Evolutionary conservation across 768 basidiomycete genomes (phyloP).

Genomic region (Tylopilus vinaceipallidus): DNA sequence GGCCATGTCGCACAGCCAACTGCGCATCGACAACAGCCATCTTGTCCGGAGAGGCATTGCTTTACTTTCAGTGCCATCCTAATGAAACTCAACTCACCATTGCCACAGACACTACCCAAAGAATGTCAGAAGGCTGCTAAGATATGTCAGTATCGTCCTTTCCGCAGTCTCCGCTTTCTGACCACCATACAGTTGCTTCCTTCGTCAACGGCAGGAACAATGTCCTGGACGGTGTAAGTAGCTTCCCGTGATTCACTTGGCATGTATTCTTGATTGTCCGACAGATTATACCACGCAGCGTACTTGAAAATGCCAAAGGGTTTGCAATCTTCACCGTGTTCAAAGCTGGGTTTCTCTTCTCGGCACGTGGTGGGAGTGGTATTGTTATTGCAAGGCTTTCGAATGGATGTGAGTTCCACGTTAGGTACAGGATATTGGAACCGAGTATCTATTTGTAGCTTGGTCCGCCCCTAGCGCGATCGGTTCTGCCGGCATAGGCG

Average conservation of each 20-base stretch:
- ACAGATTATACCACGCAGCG: conserved; percentile 53
- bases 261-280: neutral
- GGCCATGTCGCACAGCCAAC: conserved; percentile 9
- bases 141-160: conserved; percentile 56
- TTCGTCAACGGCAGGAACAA: conserved; percentile 82
- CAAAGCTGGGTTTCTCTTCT: conserved; percentile 68
- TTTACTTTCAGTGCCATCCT: conserved; percentile 5
- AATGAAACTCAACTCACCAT: conserved; percentile 51
- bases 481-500: conserved; percentile 85
- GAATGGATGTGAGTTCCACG: conserved; percentile 66
- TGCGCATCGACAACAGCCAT: conserved; percentile 17
- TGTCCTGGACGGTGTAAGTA: conserved; percentile 73
- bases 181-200: conserved; percentile 57
- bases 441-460: conserved; percentile 54
- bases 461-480: conserved; percentile 97
- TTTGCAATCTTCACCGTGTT: conserved; percentile 92
- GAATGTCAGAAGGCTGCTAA: conserved; percentile 87
- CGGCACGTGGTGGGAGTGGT: conserved; percentile 79
- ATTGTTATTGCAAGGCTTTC: conserved; percentile 83
- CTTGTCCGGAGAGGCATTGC: too few species aligned
- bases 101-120: conserved; percentile 61
- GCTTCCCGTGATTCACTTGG: neutral
- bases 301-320: conserved; percentile 60
- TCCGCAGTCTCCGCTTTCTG: neutral
- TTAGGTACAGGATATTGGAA: neutral